A percentile compares a stretch with the other conserved stretches of the same genome.
These are phyloP conservation scores for Hypoxylon fragiforme DNA, from an alignment of 495 filamentous ascomycete species.

Conservation along the genomic window DNA sequence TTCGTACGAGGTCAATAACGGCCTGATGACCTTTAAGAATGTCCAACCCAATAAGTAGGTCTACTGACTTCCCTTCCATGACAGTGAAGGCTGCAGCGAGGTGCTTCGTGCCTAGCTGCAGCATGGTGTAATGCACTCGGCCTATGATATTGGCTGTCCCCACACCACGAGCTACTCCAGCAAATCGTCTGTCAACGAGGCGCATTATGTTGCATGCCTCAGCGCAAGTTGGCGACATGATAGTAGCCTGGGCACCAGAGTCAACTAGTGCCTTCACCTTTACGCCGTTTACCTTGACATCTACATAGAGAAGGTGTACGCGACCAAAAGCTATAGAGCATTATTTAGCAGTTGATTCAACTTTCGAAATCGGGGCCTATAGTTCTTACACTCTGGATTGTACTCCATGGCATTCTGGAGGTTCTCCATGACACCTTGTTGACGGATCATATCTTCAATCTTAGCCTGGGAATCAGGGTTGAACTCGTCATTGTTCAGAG, in stretches of 20 bases:
- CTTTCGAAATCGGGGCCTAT: not conserved
- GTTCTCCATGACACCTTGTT: conserved; percentile 91
- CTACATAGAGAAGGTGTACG: conserved; percentile 95
- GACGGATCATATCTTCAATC: conserved; percentile 95
- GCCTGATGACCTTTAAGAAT: conserved; percentile 96
- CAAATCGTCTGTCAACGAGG: conserved; percentile 88
- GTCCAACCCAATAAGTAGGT: conserved; percentile 89
- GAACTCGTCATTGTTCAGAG: conserved; percentile 88
- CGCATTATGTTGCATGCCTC: conserved; percentile 95
- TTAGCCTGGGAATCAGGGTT: conserved; percentile 85
- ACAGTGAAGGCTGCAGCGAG: conserved; percentile 97
- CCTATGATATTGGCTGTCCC: conserved; percentile 93
- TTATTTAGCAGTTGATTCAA: conserved; percentile 1
- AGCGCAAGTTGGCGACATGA: conserved; percentile 95
- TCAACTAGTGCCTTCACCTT: conserved; percentile 97
- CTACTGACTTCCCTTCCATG: conserved; percentile 99
- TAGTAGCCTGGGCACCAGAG: conserved; percentile 95
- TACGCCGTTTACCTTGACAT: conserved; percentile 90
- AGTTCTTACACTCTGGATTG: conserved; percentile 82
- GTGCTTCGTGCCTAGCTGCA: conserved; percentile 86
- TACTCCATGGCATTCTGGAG: conserved; percentile 94
- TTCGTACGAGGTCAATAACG: conserved; percentile 80
- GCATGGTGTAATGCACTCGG: conserved; percentile 89
- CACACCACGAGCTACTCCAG: conserved; percentile 88
- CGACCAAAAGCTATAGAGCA: conserved; percentile 75